Evolutionary conservation across 352 stramenopile genomes (phyloP).

Genomic region (Bremia lactucae): DNA sequence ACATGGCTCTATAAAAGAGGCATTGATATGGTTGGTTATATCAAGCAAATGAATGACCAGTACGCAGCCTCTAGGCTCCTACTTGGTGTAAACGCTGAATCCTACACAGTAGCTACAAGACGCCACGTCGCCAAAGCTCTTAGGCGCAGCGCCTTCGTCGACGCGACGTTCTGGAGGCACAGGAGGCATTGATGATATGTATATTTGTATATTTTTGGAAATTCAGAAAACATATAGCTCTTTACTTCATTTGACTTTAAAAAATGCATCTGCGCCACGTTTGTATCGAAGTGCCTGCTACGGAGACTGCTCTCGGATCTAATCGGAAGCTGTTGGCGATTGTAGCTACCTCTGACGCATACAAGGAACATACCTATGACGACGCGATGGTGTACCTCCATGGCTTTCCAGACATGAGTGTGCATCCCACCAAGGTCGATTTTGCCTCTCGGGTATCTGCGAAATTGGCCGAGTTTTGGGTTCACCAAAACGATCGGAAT

Average conservation of each 20-base stretch:
- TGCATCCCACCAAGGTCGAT: slow-evolving; percentile 39
- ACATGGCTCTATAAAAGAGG: slow-evolving; percentile 49
- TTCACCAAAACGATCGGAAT: slow-evolving; percentile 16
- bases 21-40: slow-evolving; percentile 1
- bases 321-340: slow-evolving; percentile 15
- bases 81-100: slow-evolving; percentile 64
- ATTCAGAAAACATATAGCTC: background rate
- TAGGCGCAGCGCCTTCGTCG: slow-evolving; percentile 5
- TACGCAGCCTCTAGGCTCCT: slow-evolving; percentile 1
- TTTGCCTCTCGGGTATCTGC: slow-evolving; percentile 47
- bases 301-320: slow-evolving; percentile 5
- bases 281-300: slow-evolving; percentile 6
- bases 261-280: slow-evolving; percentile 15
- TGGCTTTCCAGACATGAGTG: slow-evolving; percentile 60
- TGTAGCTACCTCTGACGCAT: slow-evolving; percentile 8
- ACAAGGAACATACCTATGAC: slow-evolving; percentile 12
- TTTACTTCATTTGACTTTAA: background rate
- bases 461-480: slow-evolving; percentile 47
- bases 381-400: slow-evolving; percentile 61
- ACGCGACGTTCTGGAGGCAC: slow-evolving; percentile 15
- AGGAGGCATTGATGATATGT: slow-evolving; percentile 9
- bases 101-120: slow-evolving; percentile 50
- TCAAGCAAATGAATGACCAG: background rate
- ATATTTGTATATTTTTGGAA: background rate
- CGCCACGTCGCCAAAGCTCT: background rate